Base-by-base conservation (phyloP, 1,284 basidiomycete genomes). In the Phenoliferia sp. region DNA sequence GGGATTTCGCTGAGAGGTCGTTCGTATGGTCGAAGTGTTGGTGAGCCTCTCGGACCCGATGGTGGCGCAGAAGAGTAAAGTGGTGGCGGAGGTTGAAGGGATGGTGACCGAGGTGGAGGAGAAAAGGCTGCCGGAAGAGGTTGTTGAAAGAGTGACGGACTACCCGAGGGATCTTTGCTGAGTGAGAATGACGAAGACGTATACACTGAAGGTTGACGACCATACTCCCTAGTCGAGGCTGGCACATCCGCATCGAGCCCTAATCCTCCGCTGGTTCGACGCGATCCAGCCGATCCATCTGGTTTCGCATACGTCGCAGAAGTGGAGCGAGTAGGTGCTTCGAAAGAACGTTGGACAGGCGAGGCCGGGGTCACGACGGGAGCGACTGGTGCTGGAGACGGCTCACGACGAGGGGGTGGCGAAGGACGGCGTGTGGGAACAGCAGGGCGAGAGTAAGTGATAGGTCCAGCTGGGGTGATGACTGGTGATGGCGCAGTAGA, bases 221-320 rank as follows among this genome's bases (percentile, higher is more conserved):
- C 59, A 39, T 59, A 36, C 58, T 59, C 57, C 28, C 31, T 33
- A 9, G 59, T 32, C 44, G 59, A 60, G 6, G 36, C 16, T 7
- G 59, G 59, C 4, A 59, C 34, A 4, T 34, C 61, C 6, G 61
- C 52, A 26, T 62, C 61, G 61, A 62, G 61, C 12, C 61, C 61
- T 3, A 62, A 28, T 2, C 32, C 61, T 48, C 44, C 34, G 28
- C 33, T 50, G 32, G 57, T 26, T 16, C 32, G 31, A 3, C 31
- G 28, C 55, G 52, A 15, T 2, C 19, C 32, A 6, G 4, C 2
- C 17, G 34, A n/a, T n/a, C n/a, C n/a, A n/a, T n/a, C n/a, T n/a
- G 17, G 19, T 15, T 22, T 10, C 33, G 19, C 5, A 3, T 22
- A 19, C 33, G 17, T 17, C 15, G 26, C 22, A 22, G 57, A 59